Conservation (phyloP, 345 rosid species). For the Boechera divaricarpa region DNA sequence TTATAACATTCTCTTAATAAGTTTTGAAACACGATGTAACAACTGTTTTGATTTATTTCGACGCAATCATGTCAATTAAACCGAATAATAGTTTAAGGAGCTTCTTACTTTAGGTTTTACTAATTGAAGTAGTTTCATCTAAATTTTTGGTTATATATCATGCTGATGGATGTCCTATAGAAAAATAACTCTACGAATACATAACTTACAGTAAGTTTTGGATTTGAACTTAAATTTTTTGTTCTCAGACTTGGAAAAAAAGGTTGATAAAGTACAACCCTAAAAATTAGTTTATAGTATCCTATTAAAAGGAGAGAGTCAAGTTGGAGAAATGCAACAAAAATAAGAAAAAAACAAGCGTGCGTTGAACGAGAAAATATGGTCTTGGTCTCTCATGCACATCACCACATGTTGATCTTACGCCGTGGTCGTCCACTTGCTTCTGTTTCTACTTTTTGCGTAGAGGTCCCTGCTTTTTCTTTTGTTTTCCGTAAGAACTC, state of each 20-base stretch:
- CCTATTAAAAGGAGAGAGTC: not conserved
- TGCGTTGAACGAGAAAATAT: constrained; percentile 30
- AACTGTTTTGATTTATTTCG: constrained; percentile 9
- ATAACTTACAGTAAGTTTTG: not conserved
- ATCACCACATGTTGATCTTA: constrained; percentile 37
- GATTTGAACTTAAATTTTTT: not conserved
- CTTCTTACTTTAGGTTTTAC: not conserved
- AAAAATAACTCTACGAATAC: not conserved
- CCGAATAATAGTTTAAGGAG: not conserved
- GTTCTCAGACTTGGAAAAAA: not conserved
- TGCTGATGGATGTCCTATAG: not conserved
- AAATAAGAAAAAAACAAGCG: not conserved
- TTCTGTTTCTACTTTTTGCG: not conserved
- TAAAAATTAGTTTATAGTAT: not conserved
- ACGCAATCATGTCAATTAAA: not conserved
- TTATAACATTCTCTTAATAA: constrained; percentile 5
- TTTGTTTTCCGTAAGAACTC: not conserved
- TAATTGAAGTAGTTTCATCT: not conserved
- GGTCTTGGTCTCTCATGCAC: constrained; percentile 30
- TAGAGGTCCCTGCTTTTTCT: constrained; percentile 14
- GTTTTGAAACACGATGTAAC: not conserved
- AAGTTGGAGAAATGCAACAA: not conserved
- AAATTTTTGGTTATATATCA: not conserved
- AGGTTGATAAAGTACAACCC: not conserved
- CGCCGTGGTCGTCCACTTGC: constrained; percentile 28